Base-by-base conservation (phyloP, 148 eudicot genomes). In the Camellia japonica region DNA sequence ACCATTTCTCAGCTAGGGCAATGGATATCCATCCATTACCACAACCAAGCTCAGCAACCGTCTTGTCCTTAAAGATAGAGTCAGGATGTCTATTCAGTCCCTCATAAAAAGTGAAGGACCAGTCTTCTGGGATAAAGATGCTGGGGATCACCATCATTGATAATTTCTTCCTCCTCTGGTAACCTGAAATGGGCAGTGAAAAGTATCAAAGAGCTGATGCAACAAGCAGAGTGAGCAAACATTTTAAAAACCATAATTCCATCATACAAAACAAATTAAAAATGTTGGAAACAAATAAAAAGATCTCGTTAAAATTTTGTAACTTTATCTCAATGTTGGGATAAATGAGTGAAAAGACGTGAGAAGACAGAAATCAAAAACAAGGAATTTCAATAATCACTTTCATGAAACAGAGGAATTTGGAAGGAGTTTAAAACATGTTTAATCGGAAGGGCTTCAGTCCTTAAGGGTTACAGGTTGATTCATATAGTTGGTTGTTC, bases 21-120 rank as follows among this genome's bases (percentile, higher is more conserved):
- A 94, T 93, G 71, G 97, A 90, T 82, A 94, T 94, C 98, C 98
- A 94, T 85, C 98, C 98, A 87, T 94, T 94, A 80, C 98, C 98
- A 82, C 98, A 94, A 60, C 98, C 98, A 88, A 94, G 95, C 90
- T 94, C 98, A 47, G 97, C 89, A 59, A 94, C 92, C 63, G 91
- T 85, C 88, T 84, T 94, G 81, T 93, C 98, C 85, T 89, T 93
- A 85, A 90, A 94, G 76, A 94, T 93, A 84, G 97, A 88, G 80
- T 91, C 95, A 13, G 98, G 94, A 83, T 93, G 95, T 86, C 98
- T 89, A 86, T 94, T 94, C 71, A 94, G 82, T 62, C 98, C 98
- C 86, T 94, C 98, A 80, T 93, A 94, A 77, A 94, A 94, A 7
- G 98, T 94, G 83, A 91, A 94, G 73, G 98, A 94, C 98, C 98